Evolutionary conservation across 176 grass and related monocot species (phyloP).

Genomic region (Ananas comosus): DNA sequence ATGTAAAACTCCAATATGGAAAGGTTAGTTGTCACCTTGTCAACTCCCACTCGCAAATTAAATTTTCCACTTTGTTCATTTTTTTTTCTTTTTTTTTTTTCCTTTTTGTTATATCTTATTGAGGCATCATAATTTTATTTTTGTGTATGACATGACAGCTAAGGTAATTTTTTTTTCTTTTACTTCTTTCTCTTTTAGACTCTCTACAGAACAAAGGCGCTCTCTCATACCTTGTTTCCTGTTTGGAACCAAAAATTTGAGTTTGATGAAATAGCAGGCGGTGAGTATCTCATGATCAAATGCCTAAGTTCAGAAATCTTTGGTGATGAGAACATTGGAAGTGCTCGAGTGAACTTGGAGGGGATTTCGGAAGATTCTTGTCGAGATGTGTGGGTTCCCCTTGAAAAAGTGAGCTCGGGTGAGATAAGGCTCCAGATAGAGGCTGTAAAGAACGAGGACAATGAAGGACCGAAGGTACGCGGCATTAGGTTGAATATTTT

Average conservation of each 20-base stretch:
- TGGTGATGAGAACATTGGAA: conserved; percentile 80
- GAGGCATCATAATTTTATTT: too few relatives aligned
- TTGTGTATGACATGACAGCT: too few relatives aligned
- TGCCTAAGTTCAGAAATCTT: conserved; percentile 71
- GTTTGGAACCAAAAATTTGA: conserved; percentile 85
- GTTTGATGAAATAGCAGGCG: conserved; percentile 76
- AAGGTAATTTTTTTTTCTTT: too few relatives aligned
- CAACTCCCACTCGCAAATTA: not conserved
- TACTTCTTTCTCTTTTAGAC: conserved; percentile 28
- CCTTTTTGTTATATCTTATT: not conserved
- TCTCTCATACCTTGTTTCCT: conserved; percentile 46
- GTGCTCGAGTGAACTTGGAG: conserved; percentile 73
- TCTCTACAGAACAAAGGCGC: conserved; percentile 65
- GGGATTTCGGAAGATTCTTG: conserved; percentile 53
- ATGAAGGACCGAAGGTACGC: conserved; percentile 32
- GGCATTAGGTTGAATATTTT: too few relatives aligned
- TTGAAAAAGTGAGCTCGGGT: conserved; percentile 78
- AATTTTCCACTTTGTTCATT: not conserved
- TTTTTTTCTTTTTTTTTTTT: not conserved
- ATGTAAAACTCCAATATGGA: conserved; percentile 84
- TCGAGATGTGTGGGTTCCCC: conserved; percentile 79
- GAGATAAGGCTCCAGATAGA: conserved; percentile 78
- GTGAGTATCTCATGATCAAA: conserved; percentile 88
- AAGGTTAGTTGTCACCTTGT: conserved; percentile 42
- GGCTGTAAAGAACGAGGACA: conserved; percentile 39